Base-by-base conservation (phyloP, 345 rosid genomes). In the Eutrema yunnanense region DNA sequence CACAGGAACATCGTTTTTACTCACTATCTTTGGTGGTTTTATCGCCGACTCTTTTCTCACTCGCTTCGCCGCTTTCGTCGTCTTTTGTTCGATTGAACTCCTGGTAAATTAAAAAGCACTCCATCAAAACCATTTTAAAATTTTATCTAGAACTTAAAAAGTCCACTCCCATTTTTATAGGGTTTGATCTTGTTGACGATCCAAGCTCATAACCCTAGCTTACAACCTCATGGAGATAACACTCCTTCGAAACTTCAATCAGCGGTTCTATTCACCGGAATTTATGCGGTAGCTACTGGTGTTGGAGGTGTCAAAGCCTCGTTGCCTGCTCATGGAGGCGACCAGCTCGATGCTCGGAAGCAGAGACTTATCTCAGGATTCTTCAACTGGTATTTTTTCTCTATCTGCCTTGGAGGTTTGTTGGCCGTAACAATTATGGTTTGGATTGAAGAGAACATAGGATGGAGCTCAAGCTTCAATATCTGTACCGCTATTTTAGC, bases 251-350 rank as follows among this genome's bases (percentile, higher is more conserved):
- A 8, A 7, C 36, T 64, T 43, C 84, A 85, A 32, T 78, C 85
- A 46, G 65, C 80, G 5, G 9, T 87, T 53, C 82, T 87, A 13
- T 86, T 65, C 75, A 50, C 53, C 0, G 90, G 87, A 5, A 78
- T 87, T 12, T 89, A 86, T 3, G 75, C 82, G 2, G 71, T 86
- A 52, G 96, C 90, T 27, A 58, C 34, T 0, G 90, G 92, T 9
- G 82, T 80, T 36, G 90, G 88, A 43, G 96, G 96, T 27, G 62
- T 86, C 50, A 87, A 87, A 74, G 92, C 86, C 0, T 22, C 86
- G 0, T 63, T 87, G 74, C 90, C 88, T 11, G 83, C 87, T 7
- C 96, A 85, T 1, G 90, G 95, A 0, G 92, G 86, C 4, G 96
- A 87, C 79, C 92, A 87, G 68, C 64, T 84, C 19, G 86, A 82